Evolutionary conservation across 75 land plant genomes (phyloP).

Genomic region (Azolla pinnata): DNA sequence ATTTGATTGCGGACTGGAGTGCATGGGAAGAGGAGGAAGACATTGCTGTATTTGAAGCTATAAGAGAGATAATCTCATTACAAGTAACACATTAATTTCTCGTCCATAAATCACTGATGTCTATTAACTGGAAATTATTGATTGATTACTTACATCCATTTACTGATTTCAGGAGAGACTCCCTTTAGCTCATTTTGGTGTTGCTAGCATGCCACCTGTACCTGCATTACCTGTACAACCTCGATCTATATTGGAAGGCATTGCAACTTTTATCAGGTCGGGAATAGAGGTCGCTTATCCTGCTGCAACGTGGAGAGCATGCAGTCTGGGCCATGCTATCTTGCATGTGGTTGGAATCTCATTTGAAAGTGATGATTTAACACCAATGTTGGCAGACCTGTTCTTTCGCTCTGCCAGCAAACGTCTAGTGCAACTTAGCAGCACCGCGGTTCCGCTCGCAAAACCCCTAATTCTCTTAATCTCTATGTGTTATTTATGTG

Average conservation of each 20-base stretch:
- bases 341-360: constrained; percentile 49
- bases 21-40: constrained; percentile 86
- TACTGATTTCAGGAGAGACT: constrained; percentile 40
- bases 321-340: constrained; percentile 49
- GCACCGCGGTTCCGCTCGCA: constrained; percentile 41
- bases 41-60: constrained; percentile 52
- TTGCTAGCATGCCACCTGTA: constrained; percentile 25
- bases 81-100: constrained; percentile 17
- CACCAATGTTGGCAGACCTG: constrained; percentile 24
- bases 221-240: constrained; percentile 42
- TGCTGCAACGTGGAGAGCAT: constrained; percentile 77
- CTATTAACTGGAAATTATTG: too few species aligned
- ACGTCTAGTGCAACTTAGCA: constrained; percentile 37
- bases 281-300: constrained; percentile 51
- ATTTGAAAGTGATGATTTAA: constrained; percentile 40
- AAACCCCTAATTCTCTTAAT: constrained; percentile 62
- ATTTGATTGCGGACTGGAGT: constrained; percentile 66
- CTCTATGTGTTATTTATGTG: constrained; percentile 48
- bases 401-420: constrained; percentile 45
- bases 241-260: constrained; percentile 60
- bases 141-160: too few species aligned
- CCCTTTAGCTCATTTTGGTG: constrained; percentile 36
- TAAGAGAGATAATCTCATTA: constrained; percentile 40
- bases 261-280: constrained; percentile 44
- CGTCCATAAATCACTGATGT: too few species aligned